Evolutionary conservation across 2,329 filamentous ascomycete species (phyloP), one percentile per base, ranked within the genome.

Genomic region (Zymoseptoria pseudotritici): DNA sequence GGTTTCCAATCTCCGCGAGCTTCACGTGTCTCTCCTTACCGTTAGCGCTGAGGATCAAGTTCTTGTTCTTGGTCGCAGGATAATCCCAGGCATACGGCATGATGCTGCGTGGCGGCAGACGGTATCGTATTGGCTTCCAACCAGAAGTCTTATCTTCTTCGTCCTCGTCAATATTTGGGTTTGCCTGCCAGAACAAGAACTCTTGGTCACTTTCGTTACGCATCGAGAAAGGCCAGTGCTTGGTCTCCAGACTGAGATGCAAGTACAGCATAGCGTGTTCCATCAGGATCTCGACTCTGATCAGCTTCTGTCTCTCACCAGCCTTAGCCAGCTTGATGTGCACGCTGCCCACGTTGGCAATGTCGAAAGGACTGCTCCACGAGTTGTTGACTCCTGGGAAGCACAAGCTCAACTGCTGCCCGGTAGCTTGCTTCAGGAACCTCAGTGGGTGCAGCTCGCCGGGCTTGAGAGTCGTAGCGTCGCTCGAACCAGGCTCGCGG

Each of bases 51-150:
- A 99, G 85, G 55, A 97, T 86, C 49, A 99, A 84, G 72, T 97
- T 94, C 70, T 94, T 96, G 76, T 90, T 88, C 77, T 96, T 97
- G n/a, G 91, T 92, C 1, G 94, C 93, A 1, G 94, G 95, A 76
- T 96, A 99, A 72, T 99, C 95, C 94, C 94, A 99, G 1, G 94
- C 93, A 70, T 99, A 99, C 0, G 95, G 94, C 94, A 99, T 99
- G 74, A 99, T 97, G 74, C 93, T 97, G 61, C 94, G 83, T 11
- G 93, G 87, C 2, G 95, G 95, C 29, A 99, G 80, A 31, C 93
- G 88, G 76, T 99, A 99, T 57, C 91, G 83, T 63, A 99, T 90
- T 2, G 91, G 92, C 65, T 90, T 88, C 90, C 94, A 99, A 3
- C 91, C 90, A 57, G 90, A 92, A 59, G 86, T 79, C 9, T 51